phyloP scores from a whole-genome alignment of 2,329 filamentous ascomycete genomes.

The Arthrobotrys musiformis region DNA sequence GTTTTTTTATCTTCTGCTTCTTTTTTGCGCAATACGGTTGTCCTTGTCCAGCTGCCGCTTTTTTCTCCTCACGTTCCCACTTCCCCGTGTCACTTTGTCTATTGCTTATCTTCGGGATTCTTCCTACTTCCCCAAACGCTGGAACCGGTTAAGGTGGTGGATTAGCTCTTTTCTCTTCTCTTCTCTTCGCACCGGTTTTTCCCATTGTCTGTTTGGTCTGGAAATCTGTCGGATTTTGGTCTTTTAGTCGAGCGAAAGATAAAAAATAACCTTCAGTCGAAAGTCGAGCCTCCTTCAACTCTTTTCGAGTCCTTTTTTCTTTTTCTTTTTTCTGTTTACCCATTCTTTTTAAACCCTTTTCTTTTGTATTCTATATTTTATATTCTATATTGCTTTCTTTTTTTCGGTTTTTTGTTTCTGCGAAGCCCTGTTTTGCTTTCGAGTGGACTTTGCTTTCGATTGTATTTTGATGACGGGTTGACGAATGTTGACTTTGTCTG shows the following conservation, averaged over 20 bases:
- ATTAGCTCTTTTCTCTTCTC: constrained; percentile 37
- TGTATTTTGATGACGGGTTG: neutral
- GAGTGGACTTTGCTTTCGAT: neutral
- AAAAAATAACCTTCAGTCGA: neutral
- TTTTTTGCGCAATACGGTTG: constrained; percentile 39
- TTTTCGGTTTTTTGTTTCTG: constrained; percentile 20
- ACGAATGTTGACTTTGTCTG: constrained; percentile 18
- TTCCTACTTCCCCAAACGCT: constrained; percentile 34
- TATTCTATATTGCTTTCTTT: neutral
- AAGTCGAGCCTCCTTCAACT: neutral
- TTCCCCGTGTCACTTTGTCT: neutral
- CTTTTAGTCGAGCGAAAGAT: constrained; percentile 7
- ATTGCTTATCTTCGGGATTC: constrained; percentile 6
- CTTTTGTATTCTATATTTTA: neutral
- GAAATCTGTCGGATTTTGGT: constrained; percentile 23
- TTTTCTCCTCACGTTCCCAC: constrained; percentile 26
- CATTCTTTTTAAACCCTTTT: constrained; percentile 23
- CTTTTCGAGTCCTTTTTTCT: constrained; percentile 8
- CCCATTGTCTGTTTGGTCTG: constrained; percentile 22
- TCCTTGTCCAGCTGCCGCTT: constrained; percentile 28
- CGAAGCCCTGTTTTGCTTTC: constrained; percentile 15
- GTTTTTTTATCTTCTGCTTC: constrained; percentile 36
- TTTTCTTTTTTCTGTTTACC: neutral
- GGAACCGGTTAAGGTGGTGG: constrained; percentile 44
- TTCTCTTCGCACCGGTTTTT: constrained; percentile 15